Evolutionary conservation across 2,329 filamentous ascomycete genomes (phyloP).

Genomic region (Microsporum ferrugineum): DNA sequence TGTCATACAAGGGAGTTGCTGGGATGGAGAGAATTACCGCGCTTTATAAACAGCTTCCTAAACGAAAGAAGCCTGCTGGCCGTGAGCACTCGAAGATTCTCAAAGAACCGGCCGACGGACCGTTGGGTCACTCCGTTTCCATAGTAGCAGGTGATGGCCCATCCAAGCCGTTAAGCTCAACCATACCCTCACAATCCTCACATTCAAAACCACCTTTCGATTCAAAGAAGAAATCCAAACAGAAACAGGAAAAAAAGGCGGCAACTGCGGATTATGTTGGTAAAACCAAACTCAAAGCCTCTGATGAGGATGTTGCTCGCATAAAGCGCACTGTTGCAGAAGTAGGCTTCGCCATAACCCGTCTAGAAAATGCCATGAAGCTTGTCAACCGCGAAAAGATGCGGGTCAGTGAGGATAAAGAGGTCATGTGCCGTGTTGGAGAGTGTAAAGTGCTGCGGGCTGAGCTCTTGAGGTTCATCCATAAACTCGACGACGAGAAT

Average conservation of each 20-base stretch:
- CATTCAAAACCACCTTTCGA: constrained; percentile 33
- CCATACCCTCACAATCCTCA: constrained; percentile 17
- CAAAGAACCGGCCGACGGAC: constrained; percentile 54
- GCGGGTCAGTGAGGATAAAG: constrained; percentile 72
- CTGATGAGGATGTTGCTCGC: constrained; percentile 43
- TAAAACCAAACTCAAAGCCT: constrained; percentile 81
- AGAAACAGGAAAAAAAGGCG: constrained; percentile 41
- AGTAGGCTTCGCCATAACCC: constrained; percentile 80
- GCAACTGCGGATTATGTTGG: constrained; percentile 78
- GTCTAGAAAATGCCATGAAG: constrained; percentile 75
- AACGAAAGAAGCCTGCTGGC: constrained; percentile 57
- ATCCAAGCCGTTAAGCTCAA: constrained; percentile 22
- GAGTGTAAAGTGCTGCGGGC: constrained; percentile 73
- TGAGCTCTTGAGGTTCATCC: constrained; percentile 82
- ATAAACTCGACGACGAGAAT: constrained; percentile 80
- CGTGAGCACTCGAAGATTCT: constrained; percentile 75
- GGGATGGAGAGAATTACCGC: constrained; percentile 70
- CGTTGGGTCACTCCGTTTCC: constrained; percentile 31
- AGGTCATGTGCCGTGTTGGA: constrained; percentile 68
- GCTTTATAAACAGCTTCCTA: constrained; percentile 60
- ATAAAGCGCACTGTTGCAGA: constrained; percentile 86
- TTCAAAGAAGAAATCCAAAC: constrained; percentile 42
- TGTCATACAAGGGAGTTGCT: constrained; percentile 65
- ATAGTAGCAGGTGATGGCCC: constrained; percentile 30
- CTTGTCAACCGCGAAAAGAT: constrained; percentile 82